These are phyloP conservation scores for Macrophomina phaseolina DNA, from an alignment of 2,329 filamentous ascomycete species.

Conservation along the genomic window DNA sequence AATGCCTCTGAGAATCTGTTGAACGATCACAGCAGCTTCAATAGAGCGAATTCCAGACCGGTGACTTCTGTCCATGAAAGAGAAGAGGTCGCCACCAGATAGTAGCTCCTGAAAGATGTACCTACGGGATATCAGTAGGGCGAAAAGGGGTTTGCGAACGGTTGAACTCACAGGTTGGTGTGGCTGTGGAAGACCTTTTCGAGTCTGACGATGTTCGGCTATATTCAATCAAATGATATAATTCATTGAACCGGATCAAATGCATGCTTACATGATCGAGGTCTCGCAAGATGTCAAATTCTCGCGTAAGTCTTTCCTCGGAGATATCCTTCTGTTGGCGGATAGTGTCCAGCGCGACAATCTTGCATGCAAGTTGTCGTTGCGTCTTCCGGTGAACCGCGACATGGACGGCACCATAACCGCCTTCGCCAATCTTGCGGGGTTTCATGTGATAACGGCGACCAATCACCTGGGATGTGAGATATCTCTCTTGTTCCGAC, in stretches of 20 bases:
- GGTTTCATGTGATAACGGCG: slow-evolving; percentile 53
- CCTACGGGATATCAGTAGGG: slow-evolving; percentile 36
- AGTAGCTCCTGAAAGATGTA: slow-evolving; percentile 68
- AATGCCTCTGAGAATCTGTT: slow-evolving; percentile 63
- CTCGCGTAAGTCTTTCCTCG: slow-evolving; percentile 37
- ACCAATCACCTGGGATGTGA: slow-evolving; percentile 11
- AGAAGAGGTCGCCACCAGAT: slow-evolving; percentile 66
- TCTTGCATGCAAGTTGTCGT: slow-evolving; percentile 72
- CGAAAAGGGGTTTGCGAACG: neutral
- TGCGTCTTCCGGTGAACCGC: slow-evolving; percentile 58
- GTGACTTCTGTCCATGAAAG: slow-evolving; percentile 60
- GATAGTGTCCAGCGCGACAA: slow-evolving; percentile 48
- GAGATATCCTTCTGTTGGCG: neutral
- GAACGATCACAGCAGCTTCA: slow-evolving; percentile 60
- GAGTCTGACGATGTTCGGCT: slow-evolving; percentile 65
- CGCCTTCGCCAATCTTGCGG: slow-evolving; percentile 60
- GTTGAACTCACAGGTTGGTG: slow-evolving; percentile 54
- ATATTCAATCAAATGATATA: neutral
- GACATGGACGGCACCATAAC: slow-evolving; percentile 60
- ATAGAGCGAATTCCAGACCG: slow-evolving; percentile 52
- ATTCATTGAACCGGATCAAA: neutral
- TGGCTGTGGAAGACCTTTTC: slow-evolving; percentile 62
- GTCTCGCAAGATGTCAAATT: slow-evolving; percentile 57
- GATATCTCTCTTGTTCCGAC: neutral
- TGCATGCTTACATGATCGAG: slow-evolving; percentile 56